A percentile compares a stretch with the other conserved stretches of the same genome.
Evolutionary conservation across 768 basidiomycete genomes (phyloP).

Genomic region (Lenzites betulinus): DNA sequence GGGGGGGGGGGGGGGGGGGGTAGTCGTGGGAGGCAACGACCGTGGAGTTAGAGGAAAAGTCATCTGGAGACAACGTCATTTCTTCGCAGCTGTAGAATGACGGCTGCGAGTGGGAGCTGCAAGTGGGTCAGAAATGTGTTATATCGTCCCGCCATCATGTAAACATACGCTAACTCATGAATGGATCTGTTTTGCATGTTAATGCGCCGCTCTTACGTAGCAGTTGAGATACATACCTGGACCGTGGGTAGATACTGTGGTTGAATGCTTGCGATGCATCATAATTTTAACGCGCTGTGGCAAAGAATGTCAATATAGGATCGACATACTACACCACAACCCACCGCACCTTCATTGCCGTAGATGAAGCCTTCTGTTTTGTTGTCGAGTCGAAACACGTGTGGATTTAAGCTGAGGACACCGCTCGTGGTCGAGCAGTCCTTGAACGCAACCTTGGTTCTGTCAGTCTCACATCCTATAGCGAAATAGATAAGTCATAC

Average conservation of each 20-base stretch:
- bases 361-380: conserved; percentile 55
- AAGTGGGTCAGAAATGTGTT: not conserved
- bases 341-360: conserved; percentile 48
- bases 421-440: conserved; percentile 62
- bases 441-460: conserved; percentile 52
- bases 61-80: conserved; percentile 49
- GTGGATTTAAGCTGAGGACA: conserved; percentile 58
- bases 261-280: conserved; percentile 54
- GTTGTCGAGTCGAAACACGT: conserved; percentile 51
- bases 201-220: not conserved
- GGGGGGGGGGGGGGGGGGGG: conserved; percentile 56
- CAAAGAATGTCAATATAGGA: not conserved
- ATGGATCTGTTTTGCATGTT: conserved; percentile 42
- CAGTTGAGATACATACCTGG: conserved; percentile 34
- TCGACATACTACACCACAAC: not conserved
- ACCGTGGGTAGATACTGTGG: conserved; percentile 53
- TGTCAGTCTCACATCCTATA: not conserved
- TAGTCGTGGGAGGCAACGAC: conserved; percentile 58
- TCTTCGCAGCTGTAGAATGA: conserved; percentile 65
- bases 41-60: conserved; percentile 59
- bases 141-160: not conserved
- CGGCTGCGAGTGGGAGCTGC: conserved; percentile 64
- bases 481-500: not conserved
- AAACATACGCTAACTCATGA: conserved; percentile 57
- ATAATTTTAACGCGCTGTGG: conserved; percentile 57